These are phyloP conservation scores for Thinopyrum elongatum DNA, from an alignment of 176 grass and related monocot species.

Conservation along the genomic window DNA sequence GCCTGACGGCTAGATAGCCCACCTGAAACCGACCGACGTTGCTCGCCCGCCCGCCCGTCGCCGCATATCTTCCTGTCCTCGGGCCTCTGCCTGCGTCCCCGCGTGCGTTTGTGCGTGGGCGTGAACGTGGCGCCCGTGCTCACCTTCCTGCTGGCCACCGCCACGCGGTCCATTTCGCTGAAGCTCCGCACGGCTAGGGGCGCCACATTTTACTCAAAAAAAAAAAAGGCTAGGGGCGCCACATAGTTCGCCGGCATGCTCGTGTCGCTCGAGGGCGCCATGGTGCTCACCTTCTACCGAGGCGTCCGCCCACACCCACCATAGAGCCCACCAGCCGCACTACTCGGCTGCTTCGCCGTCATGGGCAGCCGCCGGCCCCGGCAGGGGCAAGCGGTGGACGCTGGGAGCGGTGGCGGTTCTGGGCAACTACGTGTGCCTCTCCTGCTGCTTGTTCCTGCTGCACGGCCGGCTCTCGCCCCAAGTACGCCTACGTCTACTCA, in stretches of 20 bases:
- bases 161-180: slow-evolving; percentile 51
- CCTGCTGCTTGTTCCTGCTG: slow-evolving; percentile 72
- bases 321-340: not conserved
- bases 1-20: no score
- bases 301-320: not conserved
- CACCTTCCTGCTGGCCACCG: slow-evolving; percentile 71
- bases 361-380: not conserved
- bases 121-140: slow-evolving; percentile 44
- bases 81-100: no score
- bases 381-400: slow-evolving; percentile 46
- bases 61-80: not conserved
- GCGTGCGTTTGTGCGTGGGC: no score
- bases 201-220: no score
- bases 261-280: slow-evolving; percentile 59
- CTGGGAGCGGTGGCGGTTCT: slow-evolving; percentile 65
- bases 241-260: slow-evolving; percentile 62
- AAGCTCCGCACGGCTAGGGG: slow-evolving; percentile 53
- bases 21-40: no score
- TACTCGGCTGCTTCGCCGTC: not conserved
- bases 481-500: slow-evolving; percentile 88
- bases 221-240: slow-evolving; percentile 38
- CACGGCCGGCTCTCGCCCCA: slow-evolving; percentile 54
- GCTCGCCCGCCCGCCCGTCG: no score
- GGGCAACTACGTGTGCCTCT: slow-evolving; percentile 56
- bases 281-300: slow-evolving; percentile 39